phyloP scores from a whole-genome alignment of 75 land plant species.

The Selaginella tamariscina region DNA sequence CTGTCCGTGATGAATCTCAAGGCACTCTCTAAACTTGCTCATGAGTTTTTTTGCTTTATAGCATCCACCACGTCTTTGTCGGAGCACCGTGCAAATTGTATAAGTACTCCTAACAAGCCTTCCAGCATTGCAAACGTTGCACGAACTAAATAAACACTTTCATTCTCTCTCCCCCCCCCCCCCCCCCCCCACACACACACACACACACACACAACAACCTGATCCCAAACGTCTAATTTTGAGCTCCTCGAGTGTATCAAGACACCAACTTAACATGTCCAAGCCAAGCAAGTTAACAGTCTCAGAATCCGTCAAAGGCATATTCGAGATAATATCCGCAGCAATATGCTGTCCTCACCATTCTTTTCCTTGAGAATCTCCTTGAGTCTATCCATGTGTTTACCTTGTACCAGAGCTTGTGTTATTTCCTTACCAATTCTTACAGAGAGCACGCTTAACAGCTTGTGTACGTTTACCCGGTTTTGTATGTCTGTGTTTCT shows the following conservation, averaged over 20 bases:
- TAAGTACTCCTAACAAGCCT: slow-evolving; percentile 41
- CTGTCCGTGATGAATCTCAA: not conserved
- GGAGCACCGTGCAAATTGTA: slow-evolving; percentile 33
- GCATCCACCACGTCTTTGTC: slow-evolving; percentile 22
- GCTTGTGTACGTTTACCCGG: slow-evolving; percentile 29
- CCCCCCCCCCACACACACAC: too few relatives aligned
- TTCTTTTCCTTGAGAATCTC: slow-evolving; percentile 26
- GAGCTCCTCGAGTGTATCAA: not conserved
- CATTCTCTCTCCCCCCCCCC: too few relatives aligned
- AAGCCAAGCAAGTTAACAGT: not conserved
- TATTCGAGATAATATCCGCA: not conserved
- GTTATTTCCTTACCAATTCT: slow-evolving; percentile 27
- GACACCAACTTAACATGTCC: not conserved
- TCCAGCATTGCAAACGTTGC: slow-evolving; percentile 25
- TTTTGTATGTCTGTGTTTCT: slow-evolving; percentile 23
- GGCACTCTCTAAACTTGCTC: not conserved
- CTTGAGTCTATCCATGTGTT: slow-evolving; percentile 26
- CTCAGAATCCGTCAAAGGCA: not conserved
- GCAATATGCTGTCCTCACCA: not conserved
- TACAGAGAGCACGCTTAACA: slow-evolving; percentile 33
- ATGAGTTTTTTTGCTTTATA: not conserved
- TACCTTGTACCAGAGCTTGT: slow-evolving; percentile 21
- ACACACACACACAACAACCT: too few relatives aligned
- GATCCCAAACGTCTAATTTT: not conserved
- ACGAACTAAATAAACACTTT: too few relatives aligned